These are phyloP conservation scores for Cudoniella acicularis DNA, from an alignment of 495 filamentous ascomycete genomes.

Conservation along the genomic window DNA sequence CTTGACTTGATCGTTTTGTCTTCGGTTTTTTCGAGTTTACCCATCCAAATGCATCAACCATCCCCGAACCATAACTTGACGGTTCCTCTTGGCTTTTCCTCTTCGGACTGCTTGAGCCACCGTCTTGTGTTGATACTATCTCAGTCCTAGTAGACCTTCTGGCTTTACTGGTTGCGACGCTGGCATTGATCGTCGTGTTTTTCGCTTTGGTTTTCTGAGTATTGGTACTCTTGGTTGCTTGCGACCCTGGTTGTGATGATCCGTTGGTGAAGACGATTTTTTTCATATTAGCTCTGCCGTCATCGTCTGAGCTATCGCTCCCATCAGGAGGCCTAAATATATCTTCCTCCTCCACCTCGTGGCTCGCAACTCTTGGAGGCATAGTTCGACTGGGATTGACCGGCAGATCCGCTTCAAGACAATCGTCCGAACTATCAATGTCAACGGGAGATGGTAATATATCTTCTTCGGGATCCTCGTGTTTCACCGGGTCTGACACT, in stretches of 20 bases:
- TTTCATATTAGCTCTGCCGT: not conserved
- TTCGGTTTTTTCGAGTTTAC: conserved; percentile 7
- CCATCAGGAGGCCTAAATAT: too few relatives aligned
- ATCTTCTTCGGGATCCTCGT: not conserved
- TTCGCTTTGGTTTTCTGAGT: not conserved
- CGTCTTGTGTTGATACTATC: not conserved
- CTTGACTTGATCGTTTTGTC: not conserved
- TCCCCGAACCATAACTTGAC: conserved; percentile 8
- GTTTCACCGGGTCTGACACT: not conserved
- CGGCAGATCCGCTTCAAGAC: too few relatives aligned
- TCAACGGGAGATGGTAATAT: not conserved
- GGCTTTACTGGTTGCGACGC: not conserved
- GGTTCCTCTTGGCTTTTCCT: conserved; percentile 3
- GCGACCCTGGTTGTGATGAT: not conserved
- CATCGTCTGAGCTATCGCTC: not conserved
- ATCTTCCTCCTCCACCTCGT: too few relatives aligned
- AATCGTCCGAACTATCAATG: not conserved
- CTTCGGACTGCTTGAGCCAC: conserved; percentile 2
- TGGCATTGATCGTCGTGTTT: not conserved
- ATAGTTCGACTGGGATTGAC: too few relatives aligned
- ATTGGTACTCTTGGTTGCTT: not conserved
- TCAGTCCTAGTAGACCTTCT: not conserved
- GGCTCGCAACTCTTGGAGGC: too few relatives aligned
- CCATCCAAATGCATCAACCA: conserved; percentile 13
- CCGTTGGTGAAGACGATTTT: not conserved